Evolutionary conservation across 192 early-diverging fungal species (phyloP).

Genomic region (Backusella liffmaniae): DNA sequence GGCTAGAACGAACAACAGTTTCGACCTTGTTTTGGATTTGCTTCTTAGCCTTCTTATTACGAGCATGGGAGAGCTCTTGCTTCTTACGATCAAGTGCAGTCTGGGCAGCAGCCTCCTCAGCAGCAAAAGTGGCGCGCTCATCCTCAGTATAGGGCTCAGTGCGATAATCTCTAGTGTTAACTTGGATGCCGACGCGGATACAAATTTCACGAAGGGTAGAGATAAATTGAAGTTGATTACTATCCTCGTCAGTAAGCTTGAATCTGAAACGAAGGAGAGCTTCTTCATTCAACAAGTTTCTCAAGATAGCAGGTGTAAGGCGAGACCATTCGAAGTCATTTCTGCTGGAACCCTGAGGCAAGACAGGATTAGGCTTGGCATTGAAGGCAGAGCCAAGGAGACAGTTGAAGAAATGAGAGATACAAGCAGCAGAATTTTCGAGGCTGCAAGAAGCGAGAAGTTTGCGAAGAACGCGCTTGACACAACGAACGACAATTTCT

Average conservation of each 20-base stretch:
- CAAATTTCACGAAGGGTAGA: constrained; percentile 83
- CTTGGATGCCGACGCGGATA: constrained; percentile 82
- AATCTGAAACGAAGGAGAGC: constrained; percentile 77
- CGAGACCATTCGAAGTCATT: constrained; percentile 44
- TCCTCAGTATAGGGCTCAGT: constrained; percentile 43
- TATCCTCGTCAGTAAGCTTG: constrained; percentile 54
- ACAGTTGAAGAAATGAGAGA: constrained; percentile 85
- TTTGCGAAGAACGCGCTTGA: constrained; percentile 81
- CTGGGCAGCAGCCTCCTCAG: constrained; percentile 38
- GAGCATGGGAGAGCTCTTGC: background rate
- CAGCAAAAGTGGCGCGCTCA: constrained; percentile 29
- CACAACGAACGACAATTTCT: constrained; percentile 87
- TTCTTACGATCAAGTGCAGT: constrained; percentile 20
- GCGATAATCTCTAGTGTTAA: constrained; percentile 76
- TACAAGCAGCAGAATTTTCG: constrained; percentile 54
- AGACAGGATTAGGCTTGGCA: constrained; percentile 46
- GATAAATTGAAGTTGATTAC: constrained; percentile 47
- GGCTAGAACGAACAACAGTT: constrained; percentile 17
- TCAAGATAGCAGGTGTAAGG: constrained; percentile 65
- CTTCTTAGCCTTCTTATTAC: constrained; percentile 35
- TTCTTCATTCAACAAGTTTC: constrained; percentile 57
- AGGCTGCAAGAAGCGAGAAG: constrained; percentile 59
- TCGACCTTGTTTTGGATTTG: background rate
- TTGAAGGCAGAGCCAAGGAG: constrained; percentile 66
- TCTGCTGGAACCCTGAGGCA: constrained; percentile 38